These are phyloP conservation scores for Debaryomyces udenii DNA, from an alignment of 1,139 yeast species.

Conservation along the genomic window DNA sequence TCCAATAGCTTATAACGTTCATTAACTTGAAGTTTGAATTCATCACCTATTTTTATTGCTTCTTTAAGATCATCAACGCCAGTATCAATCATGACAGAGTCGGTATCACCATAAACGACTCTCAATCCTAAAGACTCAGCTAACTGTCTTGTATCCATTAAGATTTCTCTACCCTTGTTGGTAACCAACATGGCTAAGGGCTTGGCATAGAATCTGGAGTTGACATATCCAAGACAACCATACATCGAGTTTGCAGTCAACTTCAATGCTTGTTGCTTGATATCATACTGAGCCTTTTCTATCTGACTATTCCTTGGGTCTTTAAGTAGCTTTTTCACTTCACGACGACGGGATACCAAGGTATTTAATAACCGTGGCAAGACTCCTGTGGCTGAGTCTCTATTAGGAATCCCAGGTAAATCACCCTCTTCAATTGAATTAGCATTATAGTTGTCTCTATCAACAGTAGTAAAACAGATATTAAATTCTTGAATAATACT, in stretches of 20 bases:
- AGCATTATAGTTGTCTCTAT: slow-evolving; percentile 56
- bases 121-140: slow-evolving; percentile 83
- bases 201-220: slow-evolving; percentile 92
- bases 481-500: slow-evolving; percentile 96
- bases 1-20: slow-evolving; percentile 86
- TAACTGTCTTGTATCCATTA: slow-evolving; percentile 88
- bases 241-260: slow-evolving; percentile 99
- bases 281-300: slow-evolving; percentile 83
- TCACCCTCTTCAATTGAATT: slow-evolving; percentile 61
- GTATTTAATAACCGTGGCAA: slow-evolving; percentile 82
- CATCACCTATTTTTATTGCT: slow-evolving; percentile 81
- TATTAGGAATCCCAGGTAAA: slow-evolving; percentile 71
- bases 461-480: slow-evolving; percentile 95
- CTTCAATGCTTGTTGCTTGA: slow-evolving; percentile 93
- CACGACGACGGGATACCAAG: slow-evolving; percentile 88
- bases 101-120: slow-evolving; percentile 98
- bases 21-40: slow-evolving; percentile 82
- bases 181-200: slow-evolving; percentile 97
- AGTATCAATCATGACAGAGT: slow-evolving; percentile 98
- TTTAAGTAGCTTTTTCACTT: slow-evolving; percentile 84
- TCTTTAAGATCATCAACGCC: slow-evolving; percentile 70
- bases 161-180: slow-evolving; percentile 91
- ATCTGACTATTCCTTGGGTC: slow-evolving; percentile 64
- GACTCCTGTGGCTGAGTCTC: slow-evolving; percentile 70
- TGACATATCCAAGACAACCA: slow-evolving; percentile 94